Base-by-base conservation (phyloP, 352 stramenopile species). In the Thraustochytrium striatum region DNA sequence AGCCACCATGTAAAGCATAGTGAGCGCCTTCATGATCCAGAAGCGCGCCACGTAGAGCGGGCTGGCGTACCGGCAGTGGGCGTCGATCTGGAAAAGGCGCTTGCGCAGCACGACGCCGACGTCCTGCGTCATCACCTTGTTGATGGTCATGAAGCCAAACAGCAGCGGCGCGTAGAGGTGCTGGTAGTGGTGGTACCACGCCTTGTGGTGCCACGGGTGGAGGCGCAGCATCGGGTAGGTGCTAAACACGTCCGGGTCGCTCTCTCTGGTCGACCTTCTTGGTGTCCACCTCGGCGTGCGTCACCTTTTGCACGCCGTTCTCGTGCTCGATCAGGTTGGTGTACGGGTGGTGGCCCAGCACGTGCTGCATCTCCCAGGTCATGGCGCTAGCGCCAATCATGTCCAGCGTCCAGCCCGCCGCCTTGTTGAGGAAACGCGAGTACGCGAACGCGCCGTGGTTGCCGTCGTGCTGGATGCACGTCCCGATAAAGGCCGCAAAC, bases 351-450 rank as follows among this genome's bases (percentile, higher is more conserved):
- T 98, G 93, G 59, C 91, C 93, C 75, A 97, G 92, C 3, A 96
- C 92, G 87, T 98, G 93, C 85, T 98, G 93, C 82, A 97, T 94
- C 41, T 96, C 89, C 93, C 91, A 97, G 85, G 88, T 96, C 72
- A 90, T 85, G 89, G 94, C 96, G 86, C 86, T 93, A n/a, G 88
- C 89, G 36, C 91, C 92, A 38, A 95, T 92, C 88, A 91, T 95
- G 84, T 97, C 91, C 86, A 97, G 91, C 47, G 85, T 89, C 58
- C 87, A 88, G 72, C 88, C 90, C 61, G 86, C 92, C 41, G 89
- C 58, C 32, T 84, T 86, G 86, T 90, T 94, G 52, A 91, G 73
- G 61, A 82, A 88, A 9, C 87, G 89, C 73, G 84, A 90, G 82
- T 88, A 92, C 3, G 90, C 92, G 81, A 90, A 94, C 41, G 92